Base-by-base conservation (phyloP, 1,284 basidiomycete genomes). In the Trametes sp. region DNA sequence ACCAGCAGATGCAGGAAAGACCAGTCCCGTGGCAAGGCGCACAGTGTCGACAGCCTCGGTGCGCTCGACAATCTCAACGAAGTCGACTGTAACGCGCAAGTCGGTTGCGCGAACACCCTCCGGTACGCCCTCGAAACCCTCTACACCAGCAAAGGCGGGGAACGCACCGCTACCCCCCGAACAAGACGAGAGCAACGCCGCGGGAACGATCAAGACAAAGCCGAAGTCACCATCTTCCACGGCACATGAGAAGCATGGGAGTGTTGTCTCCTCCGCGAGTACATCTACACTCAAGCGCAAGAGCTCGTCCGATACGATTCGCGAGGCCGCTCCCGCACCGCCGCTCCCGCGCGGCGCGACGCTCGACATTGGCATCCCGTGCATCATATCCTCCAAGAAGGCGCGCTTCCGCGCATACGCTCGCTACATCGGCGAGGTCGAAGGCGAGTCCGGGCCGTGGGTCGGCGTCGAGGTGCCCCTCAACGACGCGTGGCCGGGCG, bases 391-490 rank as follows among this genome's bases (percentile, higher is more conserved):
- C 0, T 89, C 89, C 36, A 91, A 91, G 70, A 84, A 91, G 31
- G 89, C 89, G 62, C 85, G 93, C 13, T 96, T 96, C 82, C 88
- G 90, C 57, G 95, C 94, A 1, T 90, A 88, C 68, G 93, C 94
- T 23, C 82, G 94, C 9, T 97, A 96, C 72, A 93, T 97, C 55
- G 95, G 95, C 2, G 88, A 92, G 69, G 85, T 96, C 5, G 82
- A 85, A 56, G 93, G 92, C 51, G 91, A 93, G 73, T 72, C 73
- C 6, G 95, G 94, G 0, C 87, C 91, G 0, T 98, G 95, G 95
- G 92, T 98, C 5, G 96, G 95, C 5, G 89, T 98, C 5, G 95
- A 98, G 75, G 90, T 96, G 16, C 90, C 92, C 0, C 81, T 92
- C 61, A 76, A 83, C 69, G 85, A 88, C 23, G 77, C 77, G 23